Evolutionary conservation across 202 grass and related monocot genomes (phyloP).

Genomic region (Eragrostis tef): DNA sequence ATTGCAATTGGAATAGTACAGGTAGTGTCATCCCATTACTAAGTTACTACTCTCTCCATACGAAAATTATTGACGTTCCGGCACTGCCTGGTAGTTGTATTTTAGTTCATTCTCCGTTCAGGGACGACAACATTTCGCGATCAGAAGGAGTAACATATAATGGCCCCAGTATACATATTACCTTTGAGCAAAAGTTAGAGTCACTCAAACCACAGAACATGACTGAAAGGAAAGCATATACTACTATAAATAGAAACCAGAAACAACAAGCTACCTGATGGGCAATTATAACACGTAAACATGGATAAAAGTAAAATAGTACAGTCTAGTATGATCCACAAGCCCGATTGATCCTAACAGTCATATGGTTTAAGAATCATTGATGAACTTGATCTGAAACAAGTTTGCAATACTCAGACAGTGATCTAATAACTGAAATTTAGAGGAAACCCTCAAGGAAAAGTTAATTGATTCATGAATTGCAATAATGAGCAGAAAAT

Average conservation of each 20-base stretch:
- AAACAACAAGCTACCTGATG: slow-evolving; percentile 37
- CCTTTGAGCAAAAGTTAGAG: not conserved
- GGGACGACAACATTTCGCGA: no score
- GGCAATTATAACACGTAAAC: slow-evolving; percentile 24
- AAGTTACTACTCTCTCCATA: not conserved
- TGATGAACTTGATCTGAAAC: slow-evolving; percentile 25
- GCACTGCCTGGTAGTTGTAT: no score
- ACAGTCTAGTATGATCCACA: slow-evolving; percentile 31
- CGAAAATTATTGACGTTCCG: no score
- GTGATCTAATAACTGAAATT: slow-evolving; percentile 35
- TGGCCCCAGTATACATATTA: slow-evolving; percentile 33
- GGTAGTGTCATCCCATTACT: slow-evolving; percentile 4
- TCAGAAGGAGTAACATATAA: not conserved
- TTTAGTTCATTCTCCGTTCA: no score
- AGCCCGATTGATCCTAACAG: not conserved
- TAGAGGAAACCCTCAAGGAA: not conserved
- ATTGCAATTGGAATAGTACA: slow-evolving; percentile 34
- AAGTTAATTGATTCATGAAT: slow-evolving; percentile 31
- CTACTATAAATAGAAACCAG: slow-evolving; percentile 5
- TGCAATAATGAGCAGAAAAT: slow-evolving; percentile 18
- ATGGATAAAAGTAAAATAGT: slow-evolving; percentile 8
- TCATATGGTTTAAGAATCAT: slow-evolving; percentile 16
- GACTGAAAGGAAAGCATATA: slow-evolving; percentile 31
- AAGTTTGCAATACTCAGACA: not conserved
- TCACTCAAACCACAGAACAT: slow-evolving; percentile 27